These are phyloP conservation scores for Cenchrus fungigraminus DNA, from an alignment of 176 grass and related monocot species.

Conservation along the genomic window DNA sequence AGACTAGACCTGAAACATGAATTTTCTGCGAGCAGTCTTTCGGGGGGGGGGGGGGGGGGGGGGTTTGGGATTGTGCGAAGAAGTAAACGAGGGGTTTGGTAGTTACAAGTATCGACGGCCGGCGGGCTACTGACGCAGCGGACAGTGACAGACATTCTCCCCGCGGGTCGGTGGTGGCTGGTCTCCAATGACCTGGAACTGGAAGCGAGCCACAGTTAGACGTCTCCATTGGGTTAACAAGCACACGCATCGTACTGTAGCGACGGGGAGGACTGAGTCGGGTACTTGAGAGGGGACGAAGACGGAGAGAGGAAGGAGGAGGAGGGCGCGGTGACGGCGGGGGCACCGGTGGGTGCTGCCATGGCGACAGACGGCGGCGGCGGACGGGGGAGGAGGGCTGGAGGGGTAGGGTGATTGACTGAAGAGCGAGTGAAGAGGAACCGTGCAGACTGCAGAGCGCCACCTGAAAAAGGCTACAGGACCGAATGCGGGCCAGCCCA, in stretches of 20 bases:
- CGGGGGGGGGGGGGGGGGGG: too few species aligned
- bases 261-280: neutral
- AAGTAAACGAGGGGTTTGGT: neutral
- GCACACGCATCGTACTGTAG: neutral
- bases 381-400: neutral
- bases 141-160: constrained; percentile 18
- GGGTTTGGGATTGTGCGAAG: too few species aligned
- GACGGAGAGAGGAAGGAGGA: constrained; percentile 31
- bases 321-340: constrained; percentile 18
- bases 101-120: constrained; percentile 46
- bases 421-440: neutral
- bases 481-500: too few species aligned
- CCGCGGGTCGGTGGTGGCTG: neutral
- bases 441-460: too few species aligned
- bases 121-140: constrained; percentile 45
- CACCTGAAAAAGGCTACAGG: too few species aligned
- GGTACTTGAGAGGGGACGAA: constrained; percentile 31
- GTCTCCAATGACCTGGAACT: constrained; percentile 46
- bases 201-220: constrained; percentile 13
- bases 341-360: neutral
- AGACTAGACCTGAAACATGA: neutral
- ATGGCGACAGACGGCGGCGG: constrained; percentile 28
- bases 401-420: neutral
- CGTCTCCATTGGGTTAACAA: neutral
- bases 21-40: too few species aligned